Evolutionary conservation across 805 yeast genomes (phyloP).

Genomic region (Priceomyces carsonii): DNA sequence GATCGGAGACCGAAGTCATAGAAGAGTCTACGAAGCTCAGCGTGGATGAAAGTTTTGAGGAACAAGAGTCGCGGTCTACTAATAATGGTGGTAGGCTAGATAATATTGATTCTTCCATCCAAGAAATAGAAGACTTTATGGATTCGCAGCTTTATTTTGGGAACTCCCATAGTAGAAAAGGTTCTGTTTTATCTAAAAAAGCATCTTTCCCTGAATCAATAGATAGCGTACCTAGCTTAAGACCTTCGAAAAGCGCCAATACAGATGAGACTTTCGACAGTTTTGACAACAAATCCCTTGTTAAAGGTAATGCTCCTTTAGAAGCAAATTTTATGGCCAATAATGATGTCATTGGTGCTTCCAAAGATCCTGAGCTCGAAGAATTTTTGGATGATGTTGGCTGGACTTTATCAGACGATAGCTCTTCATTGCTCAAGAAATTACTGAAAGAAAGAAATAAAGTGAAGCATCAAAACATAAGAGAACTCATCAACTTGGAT

Average conservation of each 20-base stretch:
- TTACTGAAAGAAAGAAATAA: constrained; percentile 59
- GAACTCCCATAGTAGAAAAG: not conserved
- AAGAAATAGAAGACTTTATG: constrained; percentile 41
- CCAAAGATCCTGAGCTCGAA: constrained; percentile 48
- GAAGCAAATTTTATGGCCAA: too few species aligned
- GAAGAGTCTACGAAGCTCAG: constrained; percentile 17
- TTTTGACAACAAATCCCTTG: not conserved
- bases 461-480: constrained; percentile 63
- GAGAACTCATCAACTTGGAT: constrained; percentile 39
- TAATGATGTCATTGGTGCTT: constrained; percentile 13
- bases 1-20: constrained; percentile 13
- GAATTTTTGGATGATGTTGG: constrained; percentile 76
- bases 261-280: constrained; percentile 34
- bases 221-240: not conserved
- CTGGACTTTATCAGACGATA: constrained; percentile 72
- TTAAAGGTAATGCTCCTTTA: too few species aligned
- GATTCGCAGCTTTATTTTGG: constrained; percentile 30
- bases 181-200: not conserved
- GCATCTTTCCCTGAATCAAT: constrained; percentile 1
- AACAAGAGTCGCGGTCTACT: too few species aligned
- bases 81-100: too few species aligned
- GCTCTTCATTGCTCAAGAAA: constrained; percentile 56
- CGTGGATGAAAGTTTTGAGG: constrained; percentile 1
- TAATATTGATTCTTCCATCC: constrained; percentile 32
- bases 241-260: constrained; percentile 28